These are phyloP conservation scores for Juglanconis juglandina DNA, from an alignment of 2,329 filamentous ascomycete species.

Conservation along the genomic window DNA sequence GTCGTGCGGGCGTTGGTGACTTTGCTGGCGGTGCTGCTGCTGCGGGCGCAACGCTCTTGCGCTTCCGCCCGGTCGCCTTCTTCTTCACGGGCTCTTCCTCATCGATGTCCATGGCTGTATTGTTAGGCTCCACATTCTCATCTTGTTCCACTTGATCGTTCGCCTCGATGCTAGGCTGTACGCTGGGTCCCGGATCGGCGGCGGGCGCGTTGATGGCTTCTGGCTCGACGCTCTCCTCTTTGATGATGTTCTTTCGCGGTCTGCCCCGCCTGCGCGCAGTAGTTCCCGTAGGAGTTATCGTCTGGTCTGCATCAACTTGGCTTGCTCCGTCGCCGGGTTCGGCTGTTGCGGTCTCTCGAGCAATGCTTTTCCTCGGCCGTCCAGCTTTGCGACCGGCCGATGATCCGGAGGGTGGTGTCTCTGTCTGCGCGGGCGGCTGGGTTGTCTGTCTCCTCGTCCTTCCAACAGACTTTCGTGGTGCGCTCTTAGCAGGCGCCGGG, in stretches of 20 bases:
- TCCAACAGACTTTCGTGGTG: constrained; percentile 32
- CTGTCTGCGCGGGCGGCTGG: constrained; percentile 11
- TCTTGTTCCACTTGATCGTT: constrained; percentile 33
- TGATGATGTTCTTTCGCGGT: constrained; percentile 14
- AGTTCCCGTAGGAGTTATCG: neutral
- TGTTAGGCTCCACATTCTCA: constrained; percentile 27
- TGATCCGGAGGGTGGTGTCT: constrained; percentile 23
- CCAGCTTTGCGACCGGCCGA: constrained; percentile 38
- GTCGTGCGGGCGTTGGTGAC: constrained; percentile 21
- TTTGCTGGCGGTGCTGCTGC: constrained; percentile 28
- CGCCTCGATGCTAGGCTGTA: constrained; percentile 25
- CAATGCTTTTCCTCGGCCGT: constrained; percentile 40
- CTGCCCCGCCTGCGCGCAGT: constrained; percentile 11
- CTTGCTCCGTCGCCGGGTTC: constrained; percentile 46
- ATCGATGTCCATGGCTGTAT: constrained; percentile 27
- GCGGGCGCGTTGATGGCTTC: constrained; percentile 1
- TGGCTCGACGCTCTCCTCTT: constrained; percentile 17
- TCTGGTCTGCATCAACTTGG: constrained; percentile 9
- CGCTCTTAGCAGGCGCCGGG: constrained; percentile 60
- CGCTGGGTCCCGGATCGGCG: constrained; percentile 7
- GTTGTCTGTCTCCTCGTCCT: constrained; percentile 28
- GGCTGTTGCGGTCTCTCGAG: constrained; percentile 36
- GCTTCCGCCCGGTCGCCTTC: constrained; percentile 59
- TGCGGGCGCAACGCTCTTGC: constrained; percentile 55
- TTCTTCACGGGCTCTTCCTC: constrained; percentile 29